Percentiles rank a stretch among this genome's conserved stretches.
These are phyloP conservation scores for Cyberlindnera mississippiensis DNA, from an alignment of 805 yeast species.

Conservation along the genomic window DNA sequence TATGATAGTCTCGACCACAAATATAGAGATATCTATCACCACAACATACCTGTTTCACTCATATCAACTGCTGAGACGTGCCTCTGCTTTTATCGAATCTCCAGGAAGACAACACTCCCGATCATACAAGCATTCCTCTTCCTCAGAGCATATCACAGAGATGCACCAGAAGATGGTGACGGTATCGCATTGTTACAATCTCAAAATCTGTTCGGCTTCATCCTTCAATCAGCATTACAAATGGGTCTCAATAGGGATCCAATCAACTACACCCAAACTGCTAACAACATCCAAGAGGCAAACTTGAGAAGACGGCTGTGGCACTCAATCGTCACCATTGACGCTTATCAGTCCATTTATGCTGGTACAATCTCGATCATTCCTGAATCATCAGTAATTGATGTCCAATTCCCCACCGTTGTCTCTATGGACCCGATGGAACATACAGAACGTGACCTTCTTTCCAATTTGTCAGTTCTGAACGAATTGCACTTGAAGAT, in stretches of 20 bases:
- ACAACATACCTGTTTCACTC: conserved; percentile 36
- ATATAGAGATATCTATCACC: conserved; percentile 15
- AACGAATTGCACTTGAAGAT: conserved; percentile 9
- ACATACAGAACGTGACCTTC: conserved; percentile 11
- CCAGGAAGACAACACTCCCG: conserved; percentile 33
- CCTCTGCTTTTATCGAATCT: conserved; percentile 37
- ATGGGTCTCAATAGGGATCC: conserved; percentile 49
- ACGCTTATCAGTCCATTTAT: conserved; percentile 9
- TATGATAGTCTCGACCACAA: conserved; percentile 3
- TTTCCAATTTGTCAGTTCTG: conserved; percentile 3
- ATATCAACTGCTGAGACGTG: conserved; percentile 38
- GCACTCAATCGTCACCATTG: conserved; percentile 16
- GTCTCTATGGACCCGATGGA: conserved; percentile 13
- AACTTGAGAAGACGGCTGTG: conserved; percentile 22
- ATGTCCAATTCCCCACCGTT: conserved; percentile 18
- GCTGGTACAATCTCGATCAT: conserved; percentile 15
- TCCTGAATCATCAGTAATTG: conserved; percentile 7
- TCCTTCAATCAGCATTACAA: conserved; percentile 40
- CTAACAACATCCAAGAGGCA: conserved; percentile 5
- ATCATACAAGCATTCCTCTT: conserved; percentile 40
- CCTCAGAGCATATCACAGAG: conserved; percentile 35
- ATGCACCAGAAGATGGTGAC: conserved; percentile 46
- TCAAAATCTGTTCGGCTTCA: conserved; percentile 34
- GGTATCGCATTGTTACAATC: conserved; percentile 38
- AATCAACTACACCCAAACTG: conserved; percentile 17